phyloP scores from a whole-genome alignment of 768 basidiomycete genomes.

The Dictyophora rubrovolvata region DNA sequence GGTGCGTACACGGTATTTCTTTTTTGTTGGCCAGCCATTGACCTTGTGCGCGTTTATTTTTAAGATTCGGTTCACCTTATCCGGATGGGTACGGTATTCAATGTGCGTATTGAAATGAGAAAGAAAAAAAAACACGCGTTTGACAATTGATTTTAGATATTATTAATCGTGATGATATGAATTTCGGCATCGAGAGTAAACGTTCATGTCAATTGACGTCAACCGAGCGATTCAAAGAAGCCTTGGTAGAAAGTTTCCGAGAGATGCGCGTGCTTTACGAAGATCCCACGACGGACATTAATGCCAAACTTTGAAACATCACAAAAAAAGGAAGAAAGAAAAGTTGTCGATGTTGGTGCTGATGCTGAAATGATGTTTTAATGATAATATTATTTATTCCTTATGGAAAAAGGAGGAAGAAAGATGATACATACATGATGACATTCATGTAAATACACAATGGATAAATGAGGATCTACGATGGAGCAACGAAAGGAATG shows the following conservation, averaged over 20 bases:
- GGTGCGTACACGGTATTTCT: conserved; percentile 30
- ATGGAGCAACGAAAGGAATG: not conserved
- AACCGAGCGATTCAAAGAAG: conserved; percentile 54
- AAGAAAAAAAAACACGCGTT: not conserved
- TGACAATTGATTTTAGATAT: conserved; percentile 47
- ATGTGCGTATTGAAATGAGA: conserved; percentile 43
- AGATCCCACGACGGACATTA: conserved; percentile 7
- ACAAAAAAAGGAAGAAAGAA: not conserved
- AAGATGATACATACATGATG: not conserved
- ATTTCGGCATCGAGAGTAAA: conserved; percentile 93
- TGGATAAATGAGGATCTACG: not conserved
- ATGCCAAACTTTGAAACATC: not conserved
- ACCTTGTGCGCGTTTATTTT: no score
- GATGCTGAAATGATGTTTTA: not conserved
- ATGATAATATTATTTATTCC: not conserved
- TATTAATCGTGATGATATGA: conserved; percentile 64
- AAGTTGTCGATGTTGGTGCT: not conserved
- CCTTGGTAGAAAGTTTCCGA: conserved; percentile 48
- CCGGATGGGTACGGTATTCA: conserved; percentile 90
- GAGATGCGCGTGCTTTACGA: conserved; percentile 60
- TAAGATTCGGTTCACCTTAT: conserved; percentile 62
- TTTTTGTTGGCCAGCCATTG: conserved; percentile 21
- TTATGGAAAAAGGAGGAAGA: not conserved
- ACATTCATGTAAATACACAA: not conserved
- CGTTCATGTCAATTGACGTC: conserved; percentile 57